Conservation (phyloP, 331 rosid genomes). For the Acacia concinna region DNA sequence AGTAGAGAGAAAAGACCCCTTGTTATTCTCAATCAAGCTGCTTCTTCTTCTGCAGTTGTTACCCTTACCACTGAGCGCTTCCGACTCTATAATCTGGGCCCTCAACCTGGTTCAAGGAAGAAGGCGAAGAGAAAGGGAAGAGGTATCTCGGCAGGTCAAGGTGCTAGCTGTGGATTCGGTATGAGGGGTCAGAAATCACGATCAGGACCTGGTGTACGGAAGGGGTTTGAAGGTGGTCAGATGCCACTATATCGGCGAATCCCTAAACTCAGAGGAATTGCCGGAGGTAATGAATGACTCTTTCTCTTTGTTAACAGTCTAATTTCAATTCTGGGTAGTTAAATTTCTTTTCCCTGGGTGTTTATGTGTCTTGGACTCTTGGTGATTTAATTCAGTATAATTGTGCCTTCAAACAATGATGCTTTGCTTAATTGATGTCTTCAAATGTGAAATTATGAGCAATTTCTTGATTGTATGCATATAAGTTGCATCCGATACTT, state of each 20-base stretch:
- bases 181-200: conserved; percentile 99
- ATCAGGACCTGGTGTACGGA: conserved; percentile 86
- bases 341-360: not conserved
- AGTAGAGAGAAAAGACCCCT: conserved; percentile 32
- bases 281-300: conserved; percentile 64
- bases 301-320: not conserved
- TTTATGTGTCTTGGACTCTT: not conserved
- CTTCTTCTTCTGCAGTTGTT: conserved; percentile 31
- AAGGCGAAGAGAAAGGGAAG: conserved; percentile 87
- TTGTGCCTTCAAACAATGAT: not conserved
- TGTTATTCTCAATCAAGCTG: conserved; percentile 44
- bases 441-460: not conserved
- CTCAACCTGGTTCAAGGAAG: conserved; percentile 92
- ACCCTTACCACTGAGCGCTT: conserved; percentile 47
- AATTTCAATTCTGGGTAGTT: not conserved
- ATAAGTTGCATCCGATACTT: not conserved
- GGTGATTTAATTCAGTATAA: not conserved
- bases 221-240: conserved; percentile 95
- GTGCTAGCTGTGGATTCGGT: conserved; percentile 95
- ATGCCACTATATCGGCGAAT: conserved; percentile 93
- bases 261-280: conserved; percentile 92
- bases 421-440: not conserved
- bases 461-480: not conserved
- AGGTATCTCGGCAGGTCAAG: conserved; percentile 92
- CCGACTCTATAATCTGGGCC: conserved; percentile 83